These are phyloP conservation scores for Cryptococcus floricola DNA, from an alignment of 1,284 basidiomycete species.

Conservation along the genomic window DNA sequence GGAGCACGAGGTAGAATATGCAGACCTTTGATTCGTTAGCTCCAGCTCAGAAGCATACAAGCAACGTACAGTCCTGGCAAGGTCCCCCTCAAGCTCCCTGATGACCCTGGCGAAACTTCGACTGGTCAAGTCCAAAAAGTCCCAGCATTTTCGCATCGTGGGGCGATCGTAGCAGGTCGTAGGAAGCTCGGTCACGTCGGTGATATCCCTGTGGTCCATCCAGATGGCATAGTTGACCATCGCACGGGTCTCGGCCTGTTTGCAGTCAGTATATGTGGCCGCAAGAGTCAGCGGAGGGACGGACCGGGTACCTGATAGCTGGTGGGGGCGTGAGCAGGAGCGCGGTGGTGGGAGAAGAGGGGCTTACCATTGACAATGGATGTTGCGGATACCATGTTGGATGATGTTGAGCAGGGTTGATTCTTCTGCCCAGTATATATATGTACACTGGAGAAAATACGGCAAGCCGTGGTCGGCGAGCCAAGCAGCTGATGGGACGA, in stretches of 20 bases:
- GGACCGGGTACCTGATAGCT: not conserved
- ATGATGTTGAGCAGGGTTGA: not conserved
- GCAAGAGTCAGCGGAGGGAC: conserved; percentile 19
- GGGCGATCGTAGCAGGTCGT: conserved; percentile 77
- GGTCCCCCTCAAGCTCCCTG: conserved; percentile 92
- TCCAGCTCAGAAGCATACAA: not conserved
- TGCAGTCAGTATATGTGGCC: conserved; percentile 46
- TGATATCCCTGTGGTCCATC: conserved; percentile 76
- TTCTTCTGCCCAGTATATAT: not conserved
- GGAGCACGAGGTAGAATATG: conserved; percentile 90
- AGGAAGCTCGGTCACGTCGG: conserved; percentile 62
- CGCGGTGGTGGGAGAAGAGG: not conserved
- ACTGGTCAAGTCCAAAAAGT: conserved; percentile 81
- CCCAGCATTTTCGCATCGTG: conserved; percentile 87
- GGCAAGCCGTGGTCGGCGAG: not conserved
- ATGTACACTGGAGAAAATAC: not conserved
- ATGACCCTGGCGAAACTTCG: conserved; percentile 91
- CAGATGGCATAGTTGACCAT: conserved; percentile 75
- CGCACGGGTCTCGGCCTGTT: conserved; percentile 70
- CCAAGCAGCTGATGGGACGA: too few species aligned
- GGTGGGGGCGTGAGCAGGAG: conserved; percentile 2
- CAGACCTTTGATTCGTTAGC: conserved; percentile 63
- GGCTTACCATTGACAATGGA: conserved; percentile 33
- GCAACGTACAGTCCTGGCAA: conserved; percentile 77
- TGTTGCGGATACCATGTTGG: conserved; percentile 33